Evolutionary conservation across 306 rosid genomes (phyloP), one percentile per base, ranked within the genome.

Genomic region (Vigna mungo): DNA sequence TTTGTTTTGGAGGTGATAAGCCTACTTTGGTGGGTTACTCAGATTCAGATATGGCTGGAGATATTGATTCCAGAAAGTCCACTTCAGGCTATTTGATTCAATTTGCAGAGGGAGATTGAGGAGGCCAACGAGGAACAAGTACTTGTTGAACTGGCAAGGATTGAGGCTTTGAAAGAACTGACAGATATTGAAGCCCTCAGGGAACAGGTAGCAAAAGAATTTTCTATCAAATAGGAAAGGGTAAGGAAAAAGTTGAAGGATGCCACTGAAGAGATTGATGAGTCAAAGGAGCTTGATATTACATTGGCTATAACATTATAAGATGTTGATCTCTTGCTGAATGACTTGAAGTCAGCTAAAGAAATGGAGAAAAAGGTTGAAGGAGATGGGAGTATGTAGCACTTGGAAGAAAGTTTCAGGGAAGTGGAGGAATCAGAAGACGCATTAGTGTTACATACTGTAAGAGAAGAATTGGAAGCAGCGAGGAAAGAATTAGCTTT

Each of bases 81-180:
- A n/a, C n/a, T n/a, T n/a, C n/a, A n/a, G n/a, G n/a, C n/a, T n/a
- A n/a, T n/a, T n/a, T n/a, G n/a, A n/a, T n/a, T n/a, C n/a, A n/a
- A n/a, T n/a, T n/a, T n/a, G n/a, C n/a, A n/a, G n/a, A n/a, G n/a
- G n/a, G n/a, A n/a, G n/a, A n/a, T n/a, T n/a, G n/a, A n/a, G n/a
- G n/a, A n/a, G n/a, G n/a, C n/a, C n/a, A n/a, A n/a, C n/a, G n/a
- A n/a, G n/a, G n/a, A n/a, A n/a, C n/a, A n/a, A n/a, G n/a, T n/a
- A n/a, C n/a, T n/a, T n/a, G n/a, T n/a, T n/a, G n/a, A n/a, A n/a
- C n/a, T n/a, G n/a, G n/a, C n/a, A n/a, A n/a, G n/a, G n/a, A n/a
- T 95, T 54, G 97, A 95, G 88, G 99, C 99, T 49, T 83, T 86
- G 84, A 89, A 79, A 85, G 99, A 92, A 59, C 56, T 79, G 58